These are phyloP conservation scores for Suillus ampliporus DNA, from an alignment of 768 basidiomycete species.

Conservation along the genomic window DNA sequence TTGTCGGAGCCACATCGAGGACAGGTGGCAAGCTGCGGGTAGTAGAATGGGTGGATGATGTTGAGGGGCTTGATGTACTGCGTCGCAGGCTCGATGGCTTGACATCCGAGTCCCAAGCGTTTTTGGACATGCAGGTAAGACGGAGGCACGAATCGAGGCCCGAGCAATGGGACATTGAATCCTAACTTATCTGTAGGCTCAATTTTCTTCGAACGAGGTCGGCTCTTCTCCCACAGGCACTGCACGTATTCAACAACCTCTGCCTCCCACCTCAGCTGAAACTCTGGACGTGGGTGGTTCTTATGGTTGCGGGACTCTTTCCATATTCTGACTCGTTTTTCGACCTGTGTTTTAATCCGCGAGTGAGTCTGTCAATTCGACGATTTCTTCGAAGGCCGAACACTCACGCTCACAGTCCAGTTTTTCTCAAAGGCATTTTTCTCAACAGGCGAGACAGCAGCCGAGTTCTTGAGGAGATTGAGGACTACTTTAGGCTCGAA, in stretches of 20 bases:
- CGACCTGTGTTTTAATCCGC: slow-evolving; percentile 7
- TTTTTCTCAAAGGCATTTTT: slow-evolving; percentile 1
- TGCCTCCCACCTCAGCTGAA: slow-evolving; percentile 29
- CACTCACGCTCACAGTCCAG: slow-evolving; percentile 4
- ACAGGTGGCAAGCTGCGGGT: no score
- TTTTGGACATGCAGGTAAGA: slow-evolving; percentile 18
- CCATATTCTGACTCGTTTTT: slow-evolving; percentile 4
- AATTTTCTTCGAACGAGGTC: slow-evolving; percentile 11
- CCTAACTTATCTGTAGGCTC: slow-evolving; percentile 4
- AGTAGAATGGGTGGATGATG: no score
- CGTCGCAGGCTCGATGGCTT: neutral
- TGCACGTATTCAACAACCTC: slow-evolving; percentile 27
- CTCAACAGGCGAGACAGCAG: neutral
- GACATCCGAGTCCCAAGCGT: no score
- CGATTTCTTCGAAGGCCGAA: neutral
- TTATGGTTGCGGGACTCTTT: slow-evolving; percentile 6
- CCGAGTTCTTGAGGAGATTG: neutral
- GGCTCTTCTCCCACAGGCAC: slow-evolving; percentile 17
- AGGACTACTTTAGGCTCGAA: slow-evolving; percentile 18
- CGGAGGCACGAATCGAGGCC: slow-evolving; percentile 30
- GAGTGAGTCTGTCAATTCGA: no score
- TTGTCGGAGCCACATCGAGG: no score
- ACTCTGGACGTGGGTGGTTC: neutral
- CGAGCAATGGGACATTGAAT: slow-evolving; percentile 21
- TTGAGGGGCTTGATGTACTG: slow-evolving; percentile 9